Evolutionary conservation across 495 filamentous ascomycete genomes (phyloP), one percentile per base, ranked within the genome.

Genomic region (Talaromyces wortmannii): DNA sequence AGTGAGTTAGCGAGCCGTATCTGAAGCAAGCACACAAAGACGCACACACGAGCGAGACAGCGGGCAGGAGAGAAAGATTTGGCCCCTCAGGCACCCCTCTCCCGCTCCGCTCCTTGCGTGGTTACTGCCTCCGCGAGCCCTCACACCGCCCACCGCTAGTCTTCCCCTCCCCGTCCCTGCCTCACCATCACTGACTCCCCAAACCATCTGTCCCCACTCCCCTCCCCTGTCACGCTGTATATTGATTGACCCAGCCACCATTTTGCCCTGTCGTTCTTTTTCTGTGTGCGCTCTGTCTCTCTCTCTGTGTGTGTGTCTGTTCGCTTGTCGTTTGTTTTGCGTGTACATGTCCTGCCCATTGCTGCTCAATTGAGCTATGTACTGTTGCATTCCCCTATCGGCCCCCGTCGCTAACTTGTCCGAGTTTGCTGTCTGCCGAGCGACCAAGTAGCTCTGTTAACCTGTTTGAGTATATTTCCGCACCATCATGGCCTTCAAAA

Each of bases 401-500:
- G 36, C 44, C 16, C 15, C 44, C 13, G n/a, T 46, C 29, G 52
- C 52, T 53, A 42, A 53, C 52, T 29, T 53, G 52, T 45, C 52
- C 42, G 52, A 36, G 23, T 23, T 23, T 23, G 23, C 23, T 23
- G 23, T 23, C 23, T 23, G 23, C 23, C 23, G 23, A 23, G 23
- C 45, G 32, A 12, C 40, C 44, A 15, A 12, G 45, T 48, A 30
- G 48, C 33, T 44, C 53, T 55, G 23, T 45, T 23, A 17, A 7
- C 31, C 52, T 53, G 40, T 45, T 32, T 42, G 13, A 30, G 36
- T 31, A 45, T 42, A 16, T 15, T 46, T 17, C 7, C 42, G 5
- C 29, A 32, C 68, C 65, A 74, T 52, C 64, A 88, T 88, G 84
- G 82, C 83, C 57, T 86, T 83, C 74, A 81, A 84, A 55, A 78